Evolutionary conservation across 768 basidiomycete genomes (phyloP).

Genomic region (Tricholoma terreum): DNA sequence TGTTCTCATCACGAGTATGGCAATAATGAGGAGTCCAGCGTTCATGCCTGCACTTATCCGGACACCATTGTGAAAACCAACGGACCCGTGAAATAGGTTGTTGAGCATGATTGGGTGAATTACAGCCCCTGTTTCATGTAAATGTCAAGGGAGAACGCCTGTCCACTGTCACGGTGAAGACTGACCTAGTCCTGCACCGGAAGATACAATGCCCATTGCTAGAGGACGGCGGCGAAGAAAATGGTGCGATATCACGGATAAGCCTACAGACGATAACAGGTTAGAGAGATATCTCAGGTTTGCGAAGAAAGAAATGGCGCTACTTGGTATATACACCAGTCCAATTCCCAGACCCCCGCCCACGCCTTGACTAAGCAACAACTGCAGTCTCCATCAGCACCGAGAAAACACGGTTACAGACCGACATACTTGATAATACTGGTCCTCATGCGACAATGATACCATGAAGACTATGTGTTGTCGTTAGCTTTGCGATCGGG

Average conservation of each 20-base stretch:
- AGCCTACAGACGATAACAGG: conserved; percentile 12
- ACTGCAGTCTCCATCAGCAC: conserved; percentile 19
- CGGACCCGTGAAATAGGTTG: conserved; percentile 23
- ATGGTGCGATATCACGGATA: conserved; percentile 42
- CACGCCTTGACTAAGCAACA: conserved; percentile 33
- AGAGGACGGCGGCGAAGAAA: conserved; percentile 40
- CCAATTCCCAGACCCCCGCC: conserved; percentile 30
- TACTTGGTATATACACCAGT: conserved; percentile 36
- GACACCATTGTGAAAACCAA: conserved; percentile 34
- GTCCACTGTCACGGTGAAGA: conserved; percentile 20
- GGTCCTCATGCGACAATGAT: conserved; percentile 30
- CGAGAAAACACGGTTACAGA: neutral
- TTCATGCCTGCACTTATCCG: conserved; percentile 33
- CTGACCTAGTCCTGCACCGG: conserved; percentile 31
- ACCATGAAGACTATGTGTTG: conserved; percentile 30
- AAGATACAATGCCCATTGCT: conserved; percentile 45
- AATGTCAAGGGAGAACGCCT: neutral
- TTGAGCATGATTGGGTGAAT: conserved; percentile 47
- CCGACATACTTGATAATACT: conserved; percentile 32
- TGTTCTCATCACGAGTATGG: conserved; percentile 30
- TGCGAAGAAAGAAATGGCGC: neutral
- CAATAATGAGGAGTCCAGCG: conserved; percentile 23
- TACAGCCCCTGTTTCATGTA: conserved; percentile 34
- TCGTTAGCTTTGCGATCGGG: neutral
- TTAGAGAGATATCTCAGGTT: neutral